phyloP scores from a whole-genome alignment of 305 asterid genomes.

The Fraxinus greggii region DNA sequence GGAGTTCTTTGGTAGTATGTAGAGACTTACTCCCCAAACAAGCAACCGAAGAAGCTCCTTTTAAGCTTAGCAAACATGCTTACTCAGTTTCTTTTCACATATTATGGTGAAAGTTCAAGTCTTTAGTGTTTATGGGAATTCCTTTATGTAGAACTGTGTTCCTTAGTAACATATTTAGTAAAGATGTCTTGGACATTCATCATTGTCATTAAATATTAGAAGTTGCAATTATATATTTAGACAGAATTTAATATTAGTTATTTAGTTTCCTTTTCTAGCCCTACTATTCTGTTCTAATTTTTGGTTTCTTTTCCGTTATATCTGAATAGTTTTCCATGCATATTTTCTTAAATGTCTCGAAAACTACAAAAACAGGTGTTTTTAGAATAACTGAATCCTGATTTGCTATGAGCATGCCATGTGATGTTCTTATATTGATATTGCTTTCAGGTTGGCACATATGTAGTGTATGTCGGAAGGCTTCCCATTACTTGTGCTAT shows the following conservation, averaged over 20 bases:
- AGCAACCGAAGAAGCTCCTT: background rate
- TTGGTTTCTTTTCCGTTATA: background rate
- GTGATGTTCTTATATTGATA: slow-evolving; percentile 22
- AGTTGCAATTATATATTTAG: slow-evolving; percentile 7
- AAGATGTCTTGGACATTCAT: slow-evolving; percentile 14
- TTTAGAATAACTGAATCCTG: background rate
- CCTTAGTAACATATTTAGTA: background rate
- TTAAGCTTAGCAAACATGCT: background rate
- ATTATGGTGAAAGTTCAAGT: background rate
- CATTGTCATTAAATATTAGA: background rate
- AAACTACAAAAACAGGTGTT: slow-evolving; percentile 2
- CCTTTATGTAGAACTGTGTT: background rate
- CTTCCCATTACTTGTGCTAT: slow-evolving; percentile 80
- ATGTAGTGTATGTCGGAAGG: slow-evolving; percentile 81
- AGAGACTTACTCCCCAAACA: background rate
- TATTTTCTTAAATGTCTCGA: background rate
- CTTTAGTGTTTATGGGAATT: slow-evolving; percentile 1
- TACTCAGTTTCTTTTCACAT: background rate
- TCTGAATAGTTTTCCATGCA: slow-evolving; percentile 2
- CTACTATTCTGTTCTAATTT: slow-evolving; percentile 1
- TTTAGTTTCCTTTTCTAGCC: slow-evolving; percentile 1
- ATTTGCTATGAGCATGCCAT: slow-evolving; percentile 13
- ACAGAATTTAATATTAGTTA: background rate
- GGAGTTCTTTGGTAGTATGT: background rate
- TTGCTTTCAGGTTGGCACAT: slow-evolving; percentile 96